Conservation (phyloP, 169 alveolate genomes). For the Cryptosporidium viatorum region DNA sequence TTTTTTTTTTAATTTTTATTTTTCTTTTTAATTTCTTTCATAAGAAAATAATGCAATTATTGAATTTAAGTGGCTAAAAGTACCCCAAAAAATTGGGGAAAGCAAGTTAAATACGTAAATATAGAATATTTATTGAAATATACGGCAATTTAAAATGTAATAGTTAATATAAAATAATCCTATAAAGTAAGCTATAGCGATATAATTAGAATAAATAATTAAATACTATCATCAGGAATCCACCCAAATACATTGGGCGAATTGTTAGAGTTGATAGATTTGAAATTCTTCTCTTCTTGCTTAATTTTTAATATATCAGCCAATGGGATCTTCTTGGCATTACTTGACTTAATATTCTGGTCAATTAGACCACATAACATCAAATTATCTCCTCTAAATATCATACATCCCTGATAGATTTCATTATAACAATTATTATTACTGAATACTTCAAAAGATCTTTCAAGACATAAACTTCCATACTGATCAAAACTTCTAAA, state of each 20-base stretch:
- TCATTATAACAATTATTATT: conserved; percentile 17
- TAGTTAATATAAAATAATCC: not conserved
- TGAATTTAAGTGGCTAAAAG: not conserved
- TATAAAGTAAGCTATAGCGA: not conserved
- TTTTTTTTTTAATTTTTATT: too few species aligned
- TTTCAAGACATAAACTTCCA: conserved; percentile 63
- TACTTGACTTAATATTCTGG: conserved; percentile 9
- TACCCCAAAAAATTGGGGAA: not conserved
- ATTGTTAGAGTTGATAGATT: not conserved
- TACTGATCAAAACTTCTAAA: conserved; percentile 74
- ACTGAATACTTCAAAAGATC: conserved; percentile 46
- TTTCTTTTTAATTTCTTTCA: too few species aligned
- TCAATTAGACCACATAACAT: conserved; percentile 71
- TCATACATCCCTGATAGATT: conserved; percentile 65
- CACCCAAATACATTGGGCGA: conserved; percentile 64
- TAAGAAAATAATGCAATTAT: too few species aligned
- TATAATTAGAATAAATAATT: not conserved
- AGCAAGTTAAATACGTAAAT: not conserved
- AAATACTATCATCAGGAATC: conserved; percentile 59
- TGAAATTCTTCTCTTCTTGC: conserved; percentile 43
- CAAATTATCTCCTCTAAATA: conserved; percentile 65
- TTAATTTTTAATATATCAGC: conserved; percentile 37
- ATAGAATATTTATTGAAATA: not conserved
- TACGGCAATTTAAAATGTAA: not conserved
- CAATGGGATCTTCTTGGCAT: conserved; percentile 54